A percentile compares a stretch with the other conserved stretches of the same genome.
Conservation (phyloP, 1,139 yeast genomes). For the Candida gigantensis region DNA sequence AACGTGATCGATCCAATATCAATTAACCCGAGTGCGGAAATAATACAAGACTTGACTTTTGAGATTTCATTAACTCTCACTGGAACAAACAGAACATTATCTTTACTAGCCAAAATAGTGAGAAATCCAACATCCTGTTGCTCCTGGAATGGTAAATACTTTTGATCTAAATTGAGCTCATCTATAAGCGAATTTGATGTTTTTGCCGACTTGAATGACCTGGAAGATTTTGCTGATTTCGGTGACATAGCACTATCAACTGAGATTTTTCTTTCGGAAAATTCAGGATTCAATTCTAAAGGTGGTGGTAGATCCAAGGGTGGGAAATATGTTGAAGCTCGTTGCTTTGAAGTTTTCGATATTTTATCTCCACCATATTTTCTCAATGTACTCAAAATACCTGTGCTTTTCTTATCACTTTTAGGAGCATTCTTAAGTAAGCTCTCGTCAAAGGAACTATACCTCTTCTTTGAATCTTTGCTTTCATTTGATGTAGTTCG, state of each 20-base stretch:
- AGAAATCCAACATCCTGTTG: constrained; percentile 10
- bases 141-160: constrained; percentile 30
- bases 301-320: constrained; percentile 11
- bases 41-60: constrained; percentile 39
- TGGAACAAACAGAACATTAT: constrained; percentile 55
- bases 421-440: constrained; percentile 8
- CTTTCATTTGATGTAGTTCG: constrained; percentile 56
- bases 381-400: constrained; percentile 43
- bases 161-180: constrained; percentile 21
- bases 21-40: constrained; percentile 41
- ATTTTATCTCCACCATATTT: constrained; percentile 45
- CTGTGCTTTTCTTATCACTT: constrained; percentile 29
- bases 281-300: constrained; percentile 10
- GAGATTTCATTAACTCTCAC: constrained; percentile 30
- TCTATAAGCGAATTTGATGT: background rate
- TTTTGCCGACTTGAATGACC: no score
- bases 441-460: constrained; percentile 7
- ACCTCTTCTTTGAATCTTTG: constrained; percentile 6
- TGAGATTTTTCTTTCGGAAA: constrained; percentile 5
- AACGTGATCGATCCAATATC: constrained; percentile 46
- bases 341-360: constrained; percentile 22
- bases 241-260: constrained; percentile 10
- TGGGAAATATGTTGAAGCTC: constrained; percentile 11
- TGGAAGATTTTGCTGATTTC: constrained; percentile 7
- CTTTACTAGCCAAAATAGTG: constrained; percentile 56